Evolutionary conservation across 2,329 filamentous ascomycete genomes (phyloP), one percentile per base, ranked within the genome.

Genomic region (Plenodomus tracheiphilus): DNA sequence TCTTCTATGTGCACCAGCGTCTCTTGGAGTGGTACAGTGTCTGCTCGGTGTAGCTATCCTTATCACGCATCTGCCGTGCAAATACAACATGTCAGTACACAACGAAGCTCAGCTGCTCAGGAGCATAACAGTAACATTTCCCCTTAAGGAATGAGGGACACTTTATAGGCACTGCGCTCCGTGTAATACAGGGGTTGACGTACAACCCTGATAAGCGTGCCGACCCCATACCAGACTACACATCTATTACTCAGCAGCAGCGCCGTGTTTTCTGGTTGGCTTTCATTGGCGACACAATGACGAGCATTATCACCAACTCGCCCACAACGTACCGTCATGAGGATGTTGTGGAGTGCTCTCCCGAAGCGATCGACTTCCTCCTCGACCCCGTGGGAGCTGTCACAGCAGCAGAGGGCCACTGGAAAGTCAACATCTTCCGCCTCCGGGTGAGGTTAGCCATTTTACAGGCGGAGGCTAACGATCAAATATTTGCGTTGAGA

Each of bases 261-360:
- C 47, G 53, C 6, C 54, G 62, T 4, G 54, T 62, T 4, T 65
- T 65, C 43, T 65, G 64, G 59, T 51, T 66, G 15, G 58, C 55
- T 9, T 66, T 64, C 47, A 47, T 59, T 30, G 43, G 50, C 5
- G 58, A 60, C 28, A 60, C 59, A 2, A 58, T 49, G 3, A 43
- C 54, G 16, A 55, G 44, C 17, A 56, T 65, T 3, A 16, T 61
- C 4, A 52, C 49, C 16, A 64, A 59, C 21, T 42, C 51, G 9
- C 56, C 56, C 0, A 57, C 47, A 2, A 61, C 61, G 9, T 56
- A 61, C 19, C 58, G 49, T 10, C 54, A 53, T 9, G 60, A 58
- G 17, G 61, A 66, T 30, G 54, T 64, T 17, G 38, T 37, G 4
- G 3, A 42, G n/a, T 43, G 41, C 32, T 36, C 46, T 11, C 8